Percentiles rank a stretch among this genome's conserved stretches.
phyloP scores from a whole-genome alignment of 805 yeast species.

The Wickerhamomyces hampshirensis region DNA sequence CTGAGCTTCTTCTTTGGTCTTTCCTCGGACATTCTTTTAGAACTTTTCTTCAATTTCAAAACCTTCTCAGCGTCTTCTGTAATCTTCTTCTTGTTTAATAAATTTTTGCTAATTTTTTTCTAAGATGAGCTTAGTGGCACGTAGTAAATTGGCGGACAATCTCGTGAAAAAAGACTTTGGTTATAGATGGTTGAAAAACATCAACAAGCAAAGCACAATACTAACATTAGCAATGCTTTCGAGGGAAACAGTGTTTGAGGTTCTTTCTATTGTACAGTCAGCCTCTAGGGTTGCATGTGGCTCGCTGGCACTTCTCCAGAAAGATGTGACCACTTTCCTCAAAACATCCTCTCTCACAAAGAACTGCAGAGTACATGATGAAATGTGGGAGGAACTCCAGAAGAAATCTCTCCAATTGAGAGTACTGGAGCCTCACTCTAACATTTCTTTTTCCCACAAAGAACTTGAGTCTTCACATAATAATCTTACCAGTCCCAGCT shows the following conservation, averaged over 20 bases:
- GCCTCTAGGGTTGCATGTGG: conserved; percentile 15
- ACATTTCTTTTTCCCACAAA: conserved; percentile 2
- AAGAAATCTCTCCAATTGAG: conserved; percentile 8
- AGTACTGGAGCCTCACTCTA: conserved; percentile 1
- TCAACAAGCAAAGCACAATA: too few species aligned
- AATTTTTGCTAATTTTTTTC: too few species aligned
- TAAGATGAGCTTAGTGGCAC: too few species aligned
- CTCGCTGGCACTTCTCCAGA: conserved; percentile 6
- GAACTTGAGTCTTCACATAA: neutral
- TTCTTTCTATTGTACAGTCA: conserved; percentile 14
- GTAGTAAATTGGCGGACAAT: too few species aligned
- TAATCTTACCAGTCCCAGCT: neutral
- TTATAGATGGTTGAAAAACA: too few species aligned
- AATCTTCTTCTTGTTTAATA: too few species aligned
- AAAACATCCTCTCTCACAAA: conserved; percentile 20
- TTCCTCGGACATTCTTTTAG: conserved; percentile 22
- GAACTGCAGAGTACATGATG: conserved; percentile 21
- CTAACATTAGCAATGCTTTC: conserved; percentile 12
- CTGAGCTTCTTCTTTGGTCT: conserved; percentile 48
- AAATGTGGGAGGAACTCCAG: conserved; percentile 19
- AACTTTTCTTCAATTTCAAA: too few species aligned
- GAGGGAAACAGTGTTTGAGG: conserved; percentile 17
- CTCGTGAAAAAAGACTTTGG: too few species aligned
- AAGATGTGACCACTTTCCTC: conserved; percentile 16
- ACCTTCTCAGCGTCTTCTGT: conserved; percentile 12